Evolutionary conservation across 331 rosid genomes (phyloP).

Genomic region (Spiraea crenata): DNA sequence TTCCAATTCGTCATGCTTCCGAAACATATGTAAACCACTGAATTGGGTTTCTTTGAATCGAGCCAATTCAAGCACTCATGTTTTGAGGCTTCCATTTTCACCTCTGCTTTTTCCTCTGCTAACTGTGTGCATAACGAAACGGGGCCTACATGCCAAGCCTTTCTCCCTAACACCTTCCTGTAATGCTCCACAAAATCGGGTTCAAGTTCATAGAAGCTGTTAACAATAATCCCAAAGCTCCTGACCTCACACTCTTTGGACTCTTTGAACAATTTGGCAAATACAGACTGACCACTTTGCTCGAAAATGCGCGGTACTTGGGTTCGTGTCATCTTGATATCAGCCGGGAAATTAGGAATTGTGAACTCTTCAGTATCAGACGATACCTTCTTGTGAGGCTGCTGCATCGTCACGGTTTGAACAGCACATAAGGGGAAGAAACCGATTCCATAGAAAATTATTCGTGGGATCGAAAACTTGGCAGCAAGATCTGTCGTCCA

Average conservation of each 20-base stretch:
- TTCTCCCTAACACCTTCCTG: conserved; percentile 13
- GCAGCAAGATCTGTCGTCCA: conserved; percentile 45
- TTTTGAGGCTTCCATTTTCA: conserved; percentile 1
- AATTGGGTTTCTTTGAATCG: conserved; percentile 12
- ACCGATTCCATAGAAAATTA: conserved; percentile 40
- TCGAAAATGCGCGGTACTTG: background rate
- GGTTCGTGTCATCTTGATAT: conserved; percentile 24
- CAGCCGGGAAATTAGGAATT: conserved; percentile 41
- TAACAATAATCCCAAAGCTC: conserved; percentile 30
- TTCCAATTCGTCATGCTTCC: conserved; percentile 24
- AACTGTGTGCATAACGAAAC: conserved; percentile 20
- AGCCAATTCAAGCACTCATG: conserved; percentile 32
- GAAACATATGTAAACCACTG: conserved; percentile 29
- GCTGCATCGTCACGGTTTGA: conserved; percentile 13
- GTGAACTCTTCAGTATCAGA: conserved; percentile 39
- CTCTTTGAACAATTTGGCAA: background rate
- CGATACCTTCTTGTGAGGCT: conserved; percentile 36
- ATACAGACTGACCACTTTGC: background rate
- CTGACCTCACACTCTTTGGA: background rate
- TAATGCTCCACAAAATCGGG: conserved; percentile 31
- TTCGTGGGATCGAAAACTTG: conserved; percentile 41
- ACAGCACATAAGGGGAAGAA: conserved; percentile 35
- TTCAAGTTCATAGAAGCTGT: conserved; percentile 39
- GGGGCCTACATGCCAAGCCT: conserved; percentile 39
- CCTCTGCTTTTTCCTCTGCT: background rate